Conservation (phyloP, 768 basidiomycete genomes). For the Auriscalpium orientale region DNA sequence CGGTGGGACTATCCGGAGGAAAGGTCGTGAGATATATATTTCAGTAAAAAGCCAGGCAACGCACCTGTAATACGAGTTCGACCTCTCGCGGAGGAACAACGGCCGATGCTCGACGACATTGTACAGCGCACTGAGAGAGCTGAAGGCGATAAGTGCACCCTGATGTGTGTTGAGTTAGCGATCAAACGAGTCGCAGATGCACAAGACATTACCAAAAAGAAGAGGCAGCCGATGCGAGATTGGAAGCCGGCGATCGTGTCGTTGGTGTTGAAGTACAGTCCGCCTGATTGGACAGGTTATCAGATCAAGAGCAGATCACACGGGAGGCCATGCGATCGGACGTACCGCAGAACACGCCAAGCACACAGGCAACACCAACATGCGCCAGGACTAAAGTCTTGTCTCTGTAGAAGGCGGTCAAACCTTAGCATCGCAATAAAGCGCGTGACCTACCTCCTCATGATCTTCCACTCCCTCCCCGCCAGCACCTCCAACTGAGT, state of each 20-base stretch:
- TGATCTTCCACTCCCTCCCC: constrained; percentile 79
- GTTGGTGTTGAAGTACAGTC: constrained; percentile 77
- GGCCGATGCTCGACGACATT: constrained; percentile 79
- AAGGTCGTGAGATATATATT: too few species aligned
- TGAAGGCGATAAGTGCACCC: constrained; percentile 90
- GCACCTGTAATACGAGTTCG: constrained; percentile 80
- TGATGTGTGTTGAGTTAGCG: constrained; percentile 18
- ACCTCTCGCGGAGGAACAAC: constrained; percentile 85
- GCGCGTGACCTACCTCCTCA: constrained; percentile 44
- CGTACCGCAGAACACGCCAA: constrained; percentile 84
- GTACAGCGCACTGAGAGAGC: constrained; percentile 81
- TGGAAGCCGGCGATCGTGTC: constrained; percentile 89
- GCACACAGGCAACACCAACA: constrained; percentile 52
- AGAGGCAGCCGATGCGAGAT: constrained; percentile 85
- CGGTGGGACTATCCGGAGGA: constrained; percentile 52
- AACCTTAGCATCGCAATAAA: background rate
- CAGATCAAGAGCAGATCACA: background rate
- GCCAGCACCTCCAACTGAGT: constrained; percentile 82
- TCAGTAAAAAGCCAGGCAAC: background rate
- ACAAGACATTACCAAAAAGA: constrained; percentile 62
- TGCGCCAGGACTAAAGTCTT: constrained; percentile 80
- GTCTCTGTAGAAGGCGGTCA: constrained; percentile 43
- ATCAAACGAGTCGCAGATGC: constrained; percentile 2
- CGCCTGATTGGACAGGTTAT: constrained; percentile 43
- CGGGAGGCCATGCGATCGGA: background rate